Base-by-base conservation (phyloP, 2,329 filamentous ascomycete genomes). In the Colletotrichum eremochloae region DNA sequence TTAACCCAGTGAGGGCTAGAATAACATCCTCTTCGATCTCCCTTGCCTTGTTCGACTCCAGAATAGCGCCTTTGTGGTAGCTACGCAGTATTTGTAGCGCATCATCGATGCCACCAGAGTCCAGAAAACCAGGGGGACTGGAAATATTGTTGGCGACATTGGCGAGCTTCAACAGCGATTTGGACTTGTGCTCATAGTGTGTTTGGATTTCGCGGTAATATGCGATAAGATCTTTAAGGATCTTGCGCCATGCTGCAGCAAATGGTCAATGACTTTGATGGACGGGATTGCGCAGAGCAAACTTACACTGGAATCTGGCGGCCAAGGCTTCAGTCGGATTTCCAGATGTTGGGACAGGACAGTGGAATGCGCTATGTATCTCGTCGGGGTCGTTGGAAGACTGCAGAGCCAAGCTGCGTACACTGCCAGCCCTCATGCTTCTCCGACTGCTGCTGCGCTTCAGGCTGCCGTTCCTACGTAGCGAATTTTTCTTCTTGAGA, bases 21-120 rank as follows among this genome's bases (percentile, higher is more conserved):
- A 98, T 94, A 58, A 99, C 95, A 79, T 98, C 96, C 74, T 92
- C 91, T 80, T 98, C 94, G 69, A 98, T 95, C 74, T 97, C 95
- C 69, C 89, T 92, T 2, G 96, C 94, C 83, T 97, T 98, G 82
- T 92, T 94, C 18, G 94, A 91, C 80, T 98, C 96, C 5, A 88
- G 79, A 50, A 97, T 89, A 9, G 93, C 89, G 72, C 92, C 91
- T 78, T 93, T 95, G 84, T 98, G 95, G 82, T 96, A 96, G 75
- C 90, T 89, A 70, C 93, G 90, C 42, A 98, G 83, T 44, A 97
- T 92, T 75, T 94, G 89, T 42, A 94, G 89, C 20, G 95, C 95
- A 80, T 98, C 96, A 74, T 94, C 92, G 56, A 99, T 88, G n/a
- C 96, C 96, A 55, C 93, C 93, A 8, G 93, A 91, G 42, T 88